A percentile compares a stretch with the other conserved stretches of the same genome.
Conservation (phyloP, 2,329 filamentous ascomycete species). For the Fonsecaea monophora region DNA sequence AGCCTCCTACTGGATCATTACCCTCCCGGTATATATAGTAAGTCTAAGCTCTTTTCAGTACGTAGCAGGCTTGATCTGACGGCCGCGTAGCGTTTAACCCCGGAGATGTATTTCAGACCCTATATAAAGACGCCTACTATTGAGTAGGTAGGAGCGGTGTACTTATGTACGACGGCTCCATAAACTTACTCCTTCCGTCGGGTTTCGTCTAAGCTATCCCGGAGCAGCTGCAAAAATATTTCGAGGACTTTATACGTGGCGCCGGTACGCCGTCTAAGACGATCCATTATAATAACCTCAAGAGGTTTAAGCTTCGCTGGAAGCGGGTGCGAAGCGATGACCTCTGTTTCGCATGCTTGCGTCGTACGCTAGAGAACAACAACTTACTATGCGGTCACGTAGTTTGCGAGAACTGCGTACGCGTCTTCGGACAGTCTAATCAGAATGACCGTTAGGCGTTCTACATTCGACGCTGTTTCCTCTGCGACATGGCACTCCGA, state of each 20-base stretch:
- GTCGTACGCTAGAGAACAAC: slow-evolving; percentile 23
- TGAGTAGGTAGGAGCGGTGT: slow-evolving; percentile 31
- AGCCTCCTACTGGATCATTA: slow-evolving; percentile 42
- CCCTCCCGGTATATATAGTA: slow-evolving; percentile 37
- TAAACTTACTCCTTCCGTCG: slow-evolving; percentile 34
- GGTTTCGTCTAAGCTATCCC: slow-evolving; percentile 33
- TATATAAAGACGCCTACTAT: slow-evolving; percentile 36
- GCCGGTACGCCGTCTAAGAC: slow-evolving; percentile 18
- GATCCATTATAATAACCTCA: slow-evolving; percentile 31
- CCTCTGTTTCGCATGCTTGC: slow-evolving; percentile 33
- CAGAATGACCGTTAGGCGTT: slow-evolving; percentile 20
- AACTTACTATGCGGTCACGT: slow-evolving; percentile 24
- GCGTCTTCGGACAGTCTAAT: slow-evolving; percentile 20
- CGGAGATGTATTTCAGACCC: slow-evolving; percentile 30
- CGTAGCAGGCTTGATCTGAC: neutral
- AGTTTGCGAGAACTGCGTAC: slow-evolving; percentile 28
- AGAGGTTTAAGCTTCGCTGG: slow-evolving; percentile 26
- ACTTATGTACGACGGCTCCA: slow-evolving; percentile 33
- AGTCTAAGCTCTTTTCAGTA: slow-evolving; percentile 23
- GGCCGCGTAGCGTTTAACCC: slow-evolving; percentile 27
- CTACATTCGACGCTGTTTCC: slow-evolving; percentile 21
- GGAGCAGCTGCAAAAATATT: slow-evolving; percentile 29
- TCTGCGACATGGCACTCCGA: slow-evolving; percentile 20
- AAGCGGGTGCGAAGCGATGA: slow-evolving; percentile 21
- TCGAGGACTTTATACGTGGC: slow-evolving; percentile 30